Base-by-base conservation (phyloP, 306 rosid genomes). In the Gillenia trifoliata region DNA sequence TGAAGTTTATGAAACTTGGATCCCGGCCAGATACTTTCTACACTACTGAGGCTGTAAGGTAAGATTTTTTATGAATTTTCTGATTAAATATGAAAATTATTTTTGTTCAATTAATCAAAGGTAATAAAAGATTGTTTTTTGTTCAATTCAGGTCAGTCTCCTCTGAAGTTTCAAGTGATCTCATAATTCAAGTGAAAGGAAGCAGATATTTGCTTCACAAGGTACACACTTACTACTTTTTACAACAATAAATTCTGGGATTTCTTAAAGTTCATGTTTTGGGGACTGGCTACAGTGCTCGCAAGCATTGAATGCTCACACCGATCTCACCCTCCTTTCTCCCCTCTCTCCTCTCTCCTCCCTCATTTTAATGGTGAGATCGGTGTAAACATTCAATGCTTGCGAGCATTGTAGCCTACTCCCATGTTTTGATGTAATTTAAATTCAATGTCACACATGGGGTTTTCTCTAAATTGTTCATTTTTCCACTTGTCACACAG, bases 1-100 rank as follows among this genome's bases (percentile, higher is more conserved):
- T 95, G 99, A 95, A 95, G 96, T 95, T 95, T 78, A 95, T 95
- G 99, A 95, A 95, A 81, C 96, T 95, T 29, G 99, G 99, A 86
- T 92, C 98, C 80, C 87, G 96, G 70, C 98, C 98, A 12, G 99
- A 95, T 84, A 90, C 96, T 79, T 95, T 95, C 89, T 87, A 85
- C 82, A 85, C 95, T 54, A 41, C 88, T 8, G 96, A 92, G 71
- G 89, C 97, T 71, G 84, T 92, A 45, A 92, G 99, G 99, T 72
- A 82, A 81, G 72, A 54, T 15, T 52, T 70, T 23, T 45, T 45
- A 5, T 45, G 52, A 45, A 15, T 45, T 54, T 23, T 64, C 52
- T 22, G 5, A 8, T 63, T 25, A 68, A 23, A 45, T 60, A 65
- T 2, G 64, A 13, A 38, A 47, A 66, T 66, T 57, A 68, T 78